Percentiles rank a stretch among this genome's conserved stretches.
phyloP scores from a whole-genome alignment of 768 basidiomycete species.

The Leccinum disarticulatum region DNA sequence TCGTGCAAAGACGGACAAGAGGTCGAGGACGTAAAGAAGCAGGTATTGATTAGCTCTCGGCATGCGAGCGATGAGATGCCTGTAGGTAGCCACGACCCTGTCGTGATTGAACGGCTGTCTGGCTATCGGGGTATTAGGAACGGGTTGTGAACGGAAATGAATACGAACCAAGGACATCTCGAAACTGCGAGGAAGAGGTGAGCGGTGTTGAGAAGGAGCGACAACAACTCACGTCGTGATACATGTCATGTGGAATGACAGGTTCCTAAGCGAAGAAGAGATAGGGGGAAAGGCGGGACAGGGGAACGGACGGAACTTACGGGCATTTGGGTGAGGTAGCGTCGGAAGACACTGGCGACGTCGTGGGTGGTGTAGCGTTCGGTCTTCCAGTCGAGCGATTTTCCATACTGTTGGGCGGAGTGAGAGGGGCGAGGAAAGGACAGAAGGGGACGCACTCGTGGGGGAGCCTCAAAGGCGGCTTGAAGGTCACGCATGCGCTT shows the following conservation, averaged over 20 bases:
- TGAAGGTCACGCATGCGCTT: constrained; percentile 97
- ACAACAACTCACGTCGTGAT: constrained; percentile 67
- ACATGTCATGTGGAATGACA: constrained; percentile 89
- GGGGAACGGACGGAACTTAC: constrained; percentile 47
- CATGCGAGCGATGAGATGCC: constrained; percentile 78
- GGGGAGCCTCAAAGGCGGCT: constrained; percentile 83
- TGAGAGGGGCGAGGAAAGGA: constrained; percentile 1
- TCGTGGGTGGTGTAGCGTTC: constrained; percentile 92
- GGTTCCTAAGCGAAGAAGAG: constrained; percentile 63
- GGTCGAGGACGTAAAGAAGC: constrained; percentile 94
- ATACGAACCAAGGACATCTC: constrained; percentile 67
- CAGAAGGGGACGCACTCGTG: constrained; percentile 54
- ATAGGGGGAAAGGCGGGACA: constrained; percentile 3
- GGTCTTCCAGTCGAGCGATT: constrained; percentile 86
- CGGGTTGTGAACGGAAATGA: neutral
- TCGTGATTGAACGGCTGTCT: constrained; percentile 68
- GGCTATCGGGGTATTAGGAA: constrained; percentile 41
- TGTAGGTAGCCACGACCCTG: constrained; percentile 77
- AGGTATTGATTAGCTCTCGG: constrained; percentile 92
- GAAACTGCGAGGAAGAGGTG: constrained; percentile 52
- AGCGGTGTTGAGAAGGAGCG: constrained; percentile 6
- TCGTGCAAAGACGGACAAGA: constrained; percentile 91
- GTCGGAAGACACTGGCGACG: constrained; percentile 92
- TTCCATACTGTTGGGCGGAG: constrained; percentile 70
- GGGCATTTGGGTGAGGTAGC: constrained; percentile 96